These are phyloP conservation scores for Vinca minor DNA, from an alignment of 257 asterid genomes.

Conservation along the genomic window DNA sequence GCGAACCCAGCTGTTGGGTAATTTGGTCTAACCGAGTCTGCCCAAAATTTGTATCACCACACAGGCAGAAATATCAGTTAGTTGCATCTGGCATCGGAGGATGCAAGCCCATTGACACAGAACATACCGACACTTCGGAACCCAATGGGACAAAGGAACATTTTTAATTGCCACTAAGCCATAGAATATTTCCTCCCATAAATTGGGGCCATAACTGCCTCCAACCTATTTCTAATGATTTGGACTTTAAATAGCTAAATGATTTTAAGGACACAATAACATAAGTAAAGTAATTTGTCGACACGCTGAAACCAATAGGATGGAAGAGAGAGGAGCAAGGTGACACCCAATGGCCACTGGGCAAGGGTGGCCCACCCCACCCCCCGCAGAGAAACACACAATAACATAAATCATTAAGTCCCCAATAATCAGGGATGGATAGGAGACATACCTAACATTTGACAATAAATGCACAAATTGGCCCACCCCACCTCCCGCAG, in stretches of 20 bases:
- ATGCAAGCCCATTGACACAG: slow-evolving; percentile 51
- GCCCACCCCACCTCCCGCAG: too few species aligned
- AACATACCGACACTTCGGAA: slow-evolving; percentile 37
- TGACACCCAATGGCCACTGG: neutral
- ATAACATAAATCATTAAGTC: too few species aligned
- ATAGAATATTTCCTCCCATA: slow-evolving; percentile 25
- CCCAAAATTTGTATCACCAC: slow-evolving; percentile 64
- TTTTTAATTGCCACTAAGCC: slow-evolving; percentile 31
- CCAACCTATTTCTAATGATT: slow-evolving; percentile 16
- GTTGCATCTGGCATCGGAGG: slow-evolving; percentile 46
- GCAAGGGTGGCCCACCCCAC: neutral
- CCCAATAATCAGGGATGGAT: too few species aligned
- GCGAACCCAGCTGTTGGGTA: slow-evolving; percentile 52
- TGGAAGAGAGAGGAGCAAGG: neutral
- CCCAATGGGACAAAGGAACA: slow-evolving; percentile 34
- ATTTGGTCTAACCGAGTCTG: slow-evolving; percentile 90
- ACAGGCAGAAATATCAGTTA: slow-evolving; percentile 63
- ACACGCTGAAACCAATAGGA: neutral
- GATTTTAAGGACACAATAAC: neutral
- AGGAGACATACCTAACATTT: too few species aligned
- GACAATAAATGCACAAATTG: too few species aligned
- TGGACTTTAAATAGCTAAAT: slow-evolving; percentile 3
- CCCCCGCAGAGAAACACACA: neutral
- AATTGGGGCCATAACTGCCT: slow-evolving; percentile 23
- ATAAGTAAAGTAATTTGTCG: neutral